Percentiles rank a stretch among this genome's conserved stretches.
Evolutionary conservation across 2,329 filamentous ascomycete genomes (phyloP).

Genomic region (Scortechinia acanthostroma): DNA sequence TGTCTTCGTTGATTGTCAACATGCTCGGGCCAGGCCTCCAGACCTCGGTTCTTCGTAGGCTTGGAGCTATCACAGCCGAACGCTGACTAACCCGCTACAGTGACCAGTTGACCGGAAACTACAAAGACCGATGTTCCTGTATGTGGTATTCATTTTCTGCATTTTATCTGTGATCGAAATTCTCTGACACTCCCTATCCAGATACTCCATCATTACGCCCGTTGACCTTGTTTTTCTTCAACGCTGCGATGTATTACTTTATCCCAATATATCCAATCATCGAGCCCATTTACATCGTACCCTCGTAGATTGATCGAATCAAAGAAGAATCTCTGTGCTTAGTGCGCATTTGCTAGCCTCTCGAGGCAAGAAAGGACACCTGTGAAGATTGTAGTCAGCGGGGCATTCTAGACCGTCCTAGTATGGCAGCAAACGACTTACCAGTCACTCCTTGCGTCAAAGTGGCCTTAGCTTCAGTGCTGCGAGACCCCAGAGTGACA

Average conservation of each 20-base stretch:
- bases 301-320: background rate
- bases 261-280: background rate
- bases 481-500: slow-evolving; percentile 78
- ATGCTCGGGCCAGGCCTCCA: background rate
- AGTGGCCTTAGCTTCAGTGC: slow-evolving; percentile 79
- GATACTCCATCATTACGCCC: no score
- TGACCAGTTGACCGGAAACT: no score
- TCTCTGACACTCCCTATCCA: no score
- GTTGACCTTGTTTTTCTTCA: no score
- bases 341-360: background rate
- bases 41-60: no score
- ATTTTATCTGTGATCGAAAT: no score
- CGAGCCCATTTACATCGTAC: background rate
- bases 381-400: background rate
- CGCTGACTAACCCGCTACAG: no score
- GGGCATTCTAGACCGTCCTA: slow-evolving; percentile 7
- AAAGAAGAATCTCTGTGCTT: slow-evolving; percentile 2
- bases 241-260: no score
- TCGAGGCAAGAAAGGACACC: slow-evolving; percentile 3
- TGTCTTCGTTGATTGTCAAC: background rate
- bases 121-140: no score
- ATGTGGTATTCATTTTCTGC: no score
- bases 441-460: slow-evolving; percentile 87
- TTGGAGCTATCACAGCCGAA: no score
- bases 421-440: slow-evolving; percentile 30